phyloP scores from a whole-genome alignment of 345 rosid species.

The Sonneratia alba region DNA sequence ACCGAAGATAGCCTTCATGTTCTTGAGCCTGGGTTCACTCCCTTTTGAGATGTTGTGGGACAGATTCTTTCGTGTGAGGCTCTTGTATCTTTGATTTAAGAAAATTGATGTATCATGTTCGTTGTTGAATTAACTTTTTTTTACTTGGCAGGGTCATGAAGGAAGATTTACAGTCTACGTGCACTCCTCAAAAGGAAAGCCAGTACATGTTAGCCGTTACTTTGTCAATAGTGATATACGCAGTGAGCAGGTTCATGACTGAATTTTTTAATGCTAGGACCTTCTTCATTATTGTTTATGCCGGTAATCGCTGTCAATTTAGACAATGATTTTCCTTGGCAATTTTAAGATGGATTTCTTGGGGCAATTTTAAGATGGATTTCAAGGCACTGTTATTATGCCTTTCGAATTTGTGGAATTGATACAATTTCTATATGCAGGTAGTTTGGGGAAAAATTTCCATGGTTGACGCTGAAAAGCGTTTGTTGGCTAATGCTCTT shows the following conservation, averaged over 20 bases:
- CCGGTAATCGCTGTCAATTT: background rate
- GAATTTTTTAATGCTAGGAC: background rate
- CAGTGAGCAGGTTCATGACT: slow-evolving; percentile 46
- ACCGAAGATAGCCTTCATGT: slow-evolving; percentile 86
- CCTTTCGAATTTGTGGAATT: background rate
- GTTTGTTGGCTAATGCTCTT: slow-evolving; percentile 81
- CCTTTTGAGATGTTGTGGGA: slow-evolving; percentile 98
- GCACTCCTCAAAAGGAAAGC: slow-evolving; percentile 65
- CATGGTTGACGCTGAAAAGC: slow-evolving; percentile 95
- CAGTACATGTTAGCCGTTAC: slow-evolving; percentile 68
- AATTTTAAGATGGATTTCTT: background rate
- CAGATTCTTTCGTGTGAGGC: slow-evolving; percentile 61
- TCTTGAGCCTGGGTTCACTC: slow-evolving; percentile 71
- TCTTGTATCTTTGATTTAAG: background rate
- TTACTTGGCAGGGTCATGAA: slow-evolving; percentile 59
- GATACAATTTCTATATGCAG: slow-evolving; percentile 20
- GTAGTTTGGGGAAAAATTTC: slow-evolving; percentile 97
- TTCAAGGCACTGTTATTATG: background rate
- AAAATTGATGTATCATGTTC: background rate
- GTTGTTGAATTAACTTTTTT: background rate
- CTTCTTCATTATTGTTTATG: background rate
- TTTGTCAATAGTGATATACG: slow-evolving; percentile 62
- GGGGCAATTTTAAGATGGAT: no score
- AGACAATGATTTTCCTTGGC: background rate
- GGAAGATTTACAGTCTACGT: slow-evolving; percentile 68